Evolutionary conservation across 805 yeast genomes (phyloP).

Genomic region (Priceomyces haplophilus): DNA sequence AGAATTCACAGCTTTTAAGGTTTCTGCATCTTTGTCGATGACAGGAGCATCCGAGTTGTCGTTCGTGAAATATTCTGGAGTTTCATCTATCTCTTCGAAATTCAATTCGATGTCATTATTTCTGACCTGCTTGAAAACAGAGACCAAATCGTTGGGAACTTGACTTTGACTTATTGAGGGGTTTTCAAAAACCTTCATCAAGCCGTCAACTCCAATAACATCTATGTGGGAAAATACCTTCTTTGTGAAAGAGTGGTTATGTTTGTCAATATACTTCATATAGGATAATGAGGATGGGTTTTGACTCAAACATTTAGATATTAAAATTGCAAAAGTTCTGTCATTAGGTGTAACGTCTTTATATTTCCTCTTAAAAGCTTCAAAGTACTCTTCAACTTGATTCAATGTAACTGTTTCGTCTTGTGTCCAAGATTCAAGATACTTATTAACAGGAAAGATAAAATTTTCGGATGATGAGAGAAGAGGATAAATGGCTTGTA

Average conservation of each 20-base stretch:
- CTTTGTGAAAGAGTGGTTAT: slow-evolving; percentile 11
- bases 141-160: slow-evolving; percentile 33
- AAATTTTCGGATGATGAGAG: slow-evolving; percentile 43
- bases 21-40: slow-evolving; percentile 53
- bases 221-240: slow-evolving; percentile 48
- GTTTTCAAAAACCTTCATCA: slow-evolving; percentile 33
- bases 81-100: slow-evolving; percentile 9
- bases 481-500: slow-evolving; percentile 58
- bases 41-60: slow-evolving; percentile 24
- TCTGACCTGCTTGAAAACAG: slow-evolving; percentile 27
- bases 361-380: slow-evolving; percentile 23
- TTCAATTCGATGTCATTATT: slow-evolving; percentile 5
- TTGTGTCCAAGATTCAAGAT: slow-evolving; percentile 43
- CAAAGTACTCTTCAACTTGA: slow-evolving; percentile 45
- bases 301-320: slow-evolving; percentile 36
- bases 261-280: slow-evolving; percentile 12
- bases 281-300: slow-evolving; percentile 8
- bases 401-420: slow-evolving; percentile 36
- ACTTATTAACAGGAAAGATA: slow-evolving; percentile 67
- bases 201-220: slow-evolving; percentile 47
- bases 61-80: slow-evolving; percentile 36
- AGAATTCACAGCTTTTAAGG: slow-evolving; percentile 65
- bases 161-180: slow-evolving; percentile 22
- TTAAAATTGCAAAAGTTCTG: slow-evolving; percentile 57
- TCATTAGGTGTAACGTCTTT: slow-evolving; percentile 41